Evolutionary conservation across 192 early-diverging fungal genomes (phyloP).

Genomic region (Cetraspora pellucida): DNA sequence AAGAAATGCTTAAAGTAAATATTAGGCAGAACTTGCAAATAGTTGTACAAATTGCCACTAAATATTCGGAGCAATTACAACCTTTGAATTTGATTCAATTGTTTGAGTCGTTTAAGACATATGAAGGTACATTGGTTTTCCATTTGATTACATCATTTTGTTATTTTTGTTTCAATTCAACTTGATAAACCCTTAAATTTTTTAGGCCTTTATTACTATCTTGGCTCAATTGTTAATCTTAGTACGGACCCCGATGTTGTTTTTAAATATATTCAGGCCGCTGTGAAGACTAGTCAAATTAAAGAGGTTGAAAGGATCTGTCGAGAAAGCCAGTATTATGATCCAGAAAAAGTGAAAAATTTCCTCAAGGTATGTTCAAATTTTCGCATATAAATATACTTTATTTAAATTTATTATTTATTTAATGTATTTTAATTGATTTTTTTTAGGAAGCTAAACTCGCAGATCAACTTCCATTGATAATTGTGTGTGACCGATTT

Average conservation of each 20-base stretch:
- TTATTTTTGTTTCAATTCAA: not conserved
- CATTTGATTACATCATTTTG: constrained; percentile 10
- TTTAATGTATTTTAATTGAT: not conserved
- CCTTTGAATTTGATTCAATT: constrained; percentile 85
- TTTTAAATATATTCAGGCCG: constrained; percentile 99
- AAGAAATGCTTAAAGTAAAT: constrained; percentile 91
- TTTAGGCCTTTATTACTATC: constrained; percentile 89
- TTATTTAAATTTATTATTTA: not conserved
- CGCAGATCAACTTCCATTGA: constrained; percentile 93
- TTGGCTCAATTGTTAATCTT: constrained; percentile 95
- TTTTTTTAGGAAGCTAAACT: constrained; percentile 82
- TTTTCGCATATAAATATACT: not conserved
- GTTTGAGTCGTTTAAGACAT: constrained; percentile 90
- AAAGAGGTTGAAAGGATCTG: constrained; percentile 98
- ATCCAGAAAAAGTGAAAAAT: constrained; percentile 98
- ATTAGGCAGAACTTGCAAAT: constrained; percentile 95
- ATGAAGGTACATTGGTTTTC: constrained; percentile 63
- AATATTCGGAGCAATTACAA: constrained; percentile 95
- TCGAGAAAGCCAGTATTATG: constrained; percentile 94
- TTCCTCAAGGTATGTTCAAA: constrained; percentile 75
- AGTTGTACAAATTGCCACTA: constrained; percentile 92
- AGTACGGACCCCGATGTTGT: constrained; percentile 93
- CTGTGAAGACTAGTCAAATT: constrained; percentile 86
- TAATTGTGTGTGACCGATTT: constrained; percentile 98
- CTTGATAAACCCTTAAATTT: constrained; percentile 2